These are phyloP conservation scores for Mucor sp. DNA, from an alignment of 371 early-diverging fungal species.

Conservation along the genomic window DNA sequence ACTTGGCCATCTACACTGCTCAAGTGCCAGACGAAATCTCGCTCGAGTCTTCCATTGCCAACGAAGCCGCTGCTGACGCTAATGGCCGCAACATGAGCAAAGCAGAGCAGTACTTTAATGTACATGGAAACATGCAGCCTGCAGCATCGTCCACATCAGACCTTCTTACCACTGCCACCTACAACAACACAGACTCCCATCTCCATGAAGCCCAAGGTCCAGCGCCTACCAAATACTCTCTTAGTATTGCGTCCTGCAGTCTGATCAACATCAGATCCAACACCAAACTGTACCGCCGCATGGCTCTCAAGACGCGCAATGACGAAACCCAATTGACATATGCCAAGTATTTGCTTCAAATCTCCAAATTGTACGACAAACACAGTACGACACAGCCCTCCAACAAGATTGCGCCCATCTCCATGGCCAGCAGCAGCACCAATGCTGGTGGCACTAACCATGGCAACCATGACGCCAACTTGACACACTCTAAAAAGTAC, in stretches of 20 bases:
- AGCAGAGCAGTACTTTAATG: constrained; percentile 2
- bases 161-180: too few relatives aligned
- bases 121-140: neutral
- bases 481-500: neutral
- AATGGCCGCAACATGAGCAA: neutral
- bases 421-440: neutral
- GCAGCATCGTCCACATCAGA: neutral
- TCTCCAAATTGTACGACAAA: constrained; percentile 29
- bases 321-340: constrained; percentile 68
- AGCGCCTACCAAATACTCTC: neutral
- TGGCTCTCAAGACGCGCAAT: constrained; percentile 75
- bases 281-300: constrained; percentile 67
- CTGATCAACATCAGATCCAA: constrained; percentile 46
- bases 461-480: neutral
- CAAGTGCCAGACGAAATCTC: constrained; percentile 9
- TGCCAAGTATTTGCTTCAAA: constrained; percentile 70
- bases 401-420: neutral
- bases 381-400: neutral
- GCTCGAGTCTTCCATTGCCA: neutral
- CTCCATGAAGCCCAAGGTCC: neutral
- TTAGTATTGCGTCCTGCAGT: constrained; percentile 47
- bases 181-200: neutral
- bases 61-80: neutral
- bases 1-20: constrained; percentile 4
- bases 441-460: neutral